Base-by-base conservation (phyloP, 495 filamentous ascomycete species). In the Aspergillus campestris region DNA sequence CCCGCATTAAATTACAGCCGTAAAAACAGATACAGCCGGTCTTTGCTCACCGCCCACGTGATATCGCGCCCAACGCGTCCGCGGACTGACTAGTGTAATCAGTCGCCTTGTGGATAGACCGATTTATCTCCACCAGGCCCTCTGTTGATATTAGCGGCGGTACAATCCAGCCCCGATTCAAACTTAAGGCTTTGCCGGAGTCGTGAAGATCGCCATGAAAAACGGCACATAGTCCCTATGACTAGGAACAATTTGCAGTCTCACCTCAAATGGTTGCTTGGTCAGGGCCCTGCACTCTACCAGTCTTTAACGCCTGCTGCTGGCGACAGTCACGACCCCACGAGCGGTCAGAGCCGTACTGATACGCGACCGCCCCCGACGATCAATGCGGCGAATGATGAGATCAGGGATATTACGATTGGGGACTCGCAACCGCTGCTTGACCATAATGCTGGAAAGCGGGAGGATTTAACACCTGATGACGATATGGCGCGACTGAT, bases 401-500 rank as follows among this genome's bases (percentile, higher is more conserved):
- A 54, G 12, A 34, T 37, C 10, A 40, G 38, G 39, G 39, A 40
- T 3, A 31, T 47, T 40, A 39, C 43, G 5, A 41, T 53, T 7
- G 31, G 36, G 30, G 45, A 52, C 7, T 50, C 51, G 0, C 53
- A 52, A 36, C 30, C 42, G 27, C 12, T 27, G 14, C 8, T 28
- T 27, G 14, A 14, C 28, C 11, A n/a, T 13, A 61, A 45, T 41
- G 9, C 34, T 49, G 51, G 27, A 34, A 38, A 27, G 40, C 46
- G 48, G 13, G 30, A 48, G n/a, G 59, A 63, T 35, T 44, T 63
- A 42, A 38, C 45, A 31, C 49, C 56, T 43, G 64, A 63, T 41
- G 48, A 46, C 38, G 60, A 70, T 24, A 86, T 85, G 82, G 80
- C 75, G 47, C 70, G 73, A 49, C 56, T 82, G 40, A 56, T 72